Evolutionary conservation across 495 filamentous ascomycete genomes (phyloP).

Genomic region (Annulohypoxylon stygium): DNA sequence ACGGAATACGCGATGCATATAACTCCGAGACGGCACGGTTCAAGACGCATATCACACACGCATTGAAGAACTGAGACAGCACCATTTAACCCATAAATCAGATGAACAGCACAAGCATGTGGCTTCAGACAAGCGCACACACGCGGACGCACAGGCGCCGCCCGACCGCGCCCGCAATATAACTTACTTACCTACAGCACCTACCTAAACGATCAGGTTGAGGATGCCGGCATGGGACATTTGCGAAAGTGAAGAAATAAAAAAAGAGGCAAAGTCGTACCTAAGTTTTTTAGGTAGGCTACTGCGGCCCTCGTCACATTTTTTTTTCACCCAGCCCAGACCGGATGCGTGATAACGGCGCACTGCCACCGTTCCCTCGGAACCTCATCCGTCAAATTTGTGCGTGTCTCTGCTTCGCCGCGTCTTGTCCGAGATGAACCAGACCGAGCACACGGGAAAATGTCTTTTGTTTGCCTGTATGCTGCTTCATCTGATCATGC

Average conservation of each 20-base stretch:
- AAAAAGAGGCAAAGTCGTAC: constrained; percentile 11
- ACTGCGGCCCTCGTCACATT: constrained; percentile 46
- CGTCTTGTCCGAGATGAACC: constrained; percentile 20
- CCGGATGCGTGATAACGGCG: constrained; percentile 42
- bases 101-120: constrained; percentile 6
- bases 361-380: constrained; percentile 44
- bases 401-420: constrained; percentile 22
- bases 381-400: constrained; percentile 18
- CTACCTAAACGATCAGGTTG: background rate
- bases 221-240: constrained; percentile 28
- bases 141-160: constrained; percentile 13
- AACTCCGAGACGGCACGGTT: constrained; percentile 28
- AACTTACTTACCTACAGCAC: background rate
- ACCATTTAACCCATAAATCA: constrained; percentile 15
- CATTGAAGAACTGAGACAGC: constrained; percentile 2
- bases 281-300: constrained; percentile 17
- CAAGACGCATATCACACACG: constrained; percentile 26
- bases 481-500: constrained; percentile 13
- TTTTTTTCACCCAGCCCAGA: background rate
- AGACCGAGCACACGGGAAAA: background rate
- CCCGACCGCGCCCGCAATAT: constrained; percentile 5
- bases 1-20: constrained; percentile 19
- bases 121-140: constrained; percentile 21
- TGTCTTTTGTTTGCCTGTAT: constrained; percentile 10
- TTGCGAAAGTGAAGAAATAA: background rate